These are phyloP conservation scores for Saccharomycopsis guyanensis DNA, from an alignment of 805 yeast genomes.

Conservation along the genomic window DNA sequence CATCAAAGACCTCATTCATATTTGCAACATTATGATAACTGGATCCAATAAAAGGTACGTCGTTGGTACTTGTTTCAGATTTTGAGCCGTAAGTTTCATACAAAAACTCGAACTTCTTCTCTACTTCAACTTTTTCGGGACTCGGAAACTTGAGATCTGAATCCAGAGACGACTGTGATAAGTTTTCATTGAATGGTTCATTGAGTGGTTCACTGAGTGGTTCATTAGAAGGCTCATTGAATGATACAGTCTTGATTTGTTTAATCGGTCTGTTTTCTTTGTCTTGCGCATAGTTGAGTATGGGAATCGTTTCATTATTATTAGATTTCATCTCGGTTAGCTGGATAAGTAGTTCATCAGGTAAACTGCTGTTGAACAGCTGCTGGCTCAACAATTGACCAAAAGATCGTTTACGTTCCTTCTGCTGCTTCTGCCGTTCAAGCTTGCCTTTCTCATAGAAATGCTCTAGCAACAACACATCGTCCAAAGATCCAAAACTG, in stretches of 20 bases:
- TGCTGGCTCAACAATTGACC: neutral
- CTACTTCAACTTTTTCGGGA: too few species aligned
- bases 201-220: neutral
- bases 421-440: neutral
- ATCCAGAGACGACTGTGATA: too few species aligned
- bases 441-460: neutral
- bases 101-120: too few species aligned
- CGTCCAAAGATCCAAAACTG: neutral
- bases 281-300: neutral
- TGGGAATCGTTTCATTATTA: too few species aligned
- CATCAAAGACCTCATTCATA: too few species aligned
- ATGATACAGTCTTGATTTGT: neutral
- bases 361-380: neutral
- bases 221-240: neutral
- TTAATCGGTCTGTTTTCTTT: neutral
- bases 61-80: too few species aligned
- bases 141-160: too few species aligned
- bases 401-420: neutral
- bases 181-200: too few species aligned
- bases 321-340: too few species aligned
- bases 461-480: neutral
- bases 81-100: neutral
- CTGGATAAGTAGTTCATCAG: neutral
- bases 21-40: too few species aligned
- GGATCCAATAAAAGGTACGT: too few species aligned